Percentiles rank a stretch among this genome's conserved stretches.
These are phyloP conservation scores for Penicillium longicatenatum DNA, from an alignment of 495 filamentous ascomycete genomes.

Conservation along the genomic window DNA sequence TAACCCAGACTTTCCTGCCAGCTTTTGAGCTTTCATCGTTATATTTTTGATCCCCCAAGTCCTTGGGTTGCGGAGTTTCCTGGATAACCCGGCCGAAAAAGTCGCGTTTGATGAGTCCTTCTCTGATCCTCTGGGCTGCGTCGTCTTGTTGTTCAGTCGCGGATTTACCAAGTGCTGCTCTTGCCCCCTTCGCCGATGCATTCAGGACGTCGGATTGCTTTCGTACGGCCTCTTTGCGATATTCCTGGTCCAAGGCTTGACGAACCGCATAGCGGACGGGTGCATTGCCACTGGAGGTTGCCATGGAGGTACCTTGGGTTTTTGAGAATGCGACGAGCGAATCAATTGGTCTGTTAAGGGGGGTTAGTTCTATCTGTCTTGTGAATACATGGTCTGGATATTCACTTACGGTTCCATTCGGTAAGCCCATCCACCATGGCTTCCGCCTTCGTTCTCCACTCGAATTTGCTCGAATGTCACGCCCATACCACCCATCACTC, in stretches of 20 bases:
- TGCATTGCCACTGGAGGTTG: conserved; percentile 47
- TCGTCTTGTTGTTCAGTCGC: conserved; percentile 47
- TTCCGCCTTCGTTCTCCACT: conserved; percentile 65
- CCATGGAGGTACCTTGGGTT: conserved; percentile 22
- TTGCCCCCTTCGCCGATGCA: conserved; percentile 36
- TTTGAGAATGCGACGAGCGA: conserved; percentile 53
- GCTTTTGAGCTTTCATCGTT: conserved; percentile 38
- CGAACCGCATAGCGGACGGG: conserved; percentile 85
- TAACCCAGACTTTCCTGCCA: conserved; percentile 80
- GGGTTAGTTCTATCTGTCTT: conserved; percentile 26
- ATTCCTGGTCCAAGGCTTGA: conserved; percentile 89
- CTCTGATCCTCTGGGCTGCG: conserved; percentile 28
- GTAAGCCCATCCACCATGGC: conserved; percentile 72
- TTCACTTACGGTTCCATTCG: conserved; percentile 88
- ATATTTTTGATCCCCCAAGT: conserved; percentile 17
- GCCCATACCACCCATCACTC: conserved; percentile 75
- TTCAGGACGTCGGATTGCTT: conserved; percentile 60
- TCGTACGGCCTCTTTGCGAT: conserved; percentile 64
- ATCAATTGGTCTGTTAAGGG: conserved; percentile 64
- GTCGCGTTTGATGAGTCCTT: conserved; percentile 67
- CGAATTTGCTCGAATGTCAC: conserved; percentile 81
- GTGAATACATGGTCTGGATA: background rate
- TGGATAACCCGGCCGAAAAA: conserved; percentile 83
- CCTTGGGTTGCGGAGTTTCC: conserved; percentile 37
- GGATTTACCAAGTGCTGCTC: conserved; percentile 19